Conservation (phyloP, 352 stramenopile species). For the Globisporangium polare region DNA sequence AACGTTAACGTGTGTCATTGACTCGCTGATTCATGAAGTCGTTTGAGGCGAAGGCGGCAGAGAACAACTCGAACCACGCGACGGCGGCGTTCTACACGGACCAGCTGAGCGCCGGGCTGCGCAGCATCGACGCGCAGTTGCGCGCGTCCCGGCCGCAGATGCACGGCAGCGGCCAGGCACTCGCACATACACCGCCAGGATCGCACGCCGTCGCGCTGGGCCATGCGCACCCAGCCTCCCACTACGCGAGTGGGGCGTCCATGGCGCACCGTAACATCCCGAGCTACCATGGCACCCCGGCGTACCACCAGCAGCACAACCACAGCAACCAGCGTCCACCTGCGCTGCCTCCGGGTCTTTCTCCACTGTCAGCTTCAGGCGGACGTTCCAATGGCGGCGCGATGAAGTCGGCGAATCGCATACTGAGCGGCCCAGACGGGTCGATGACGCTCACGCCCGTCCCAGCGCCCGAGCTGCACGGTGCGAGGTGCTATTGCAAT, state of each 20-base stretch:
- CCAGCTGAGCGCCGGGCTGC: conserved; percentile 36
- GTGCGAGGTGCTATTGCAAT: conserved; percentile 63
- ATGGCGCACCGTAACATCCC: conserved; percentile 12
- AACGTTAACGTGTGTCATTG: neutral
- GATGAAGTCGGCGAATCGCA: conserved; percentile 1
- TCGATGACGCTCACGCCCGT: conserved; percentile 19
- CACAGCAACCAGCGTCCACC: conserved; percentile 2
- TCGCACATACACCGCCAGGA: neutral
- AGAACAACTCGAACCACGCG: conserved; percentile 36
- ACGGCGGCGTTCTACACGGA: conserved; percentile 58
- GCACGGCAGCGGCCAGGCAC: conserved; percentile 1
- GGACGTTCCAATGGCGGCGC: neutral
- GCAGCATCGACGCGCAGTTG: conserved; percentile 49
- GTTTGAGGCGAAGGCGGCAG: conserved; percentile 46
- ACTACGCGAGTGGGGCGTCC: neutral
- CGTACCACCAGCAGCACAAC: conserved; percentile 6
- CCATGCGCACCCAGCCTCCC: neutral
- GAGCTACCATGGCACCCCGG: conserved; percentile 2
- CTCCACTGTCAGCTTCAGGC: neutral
- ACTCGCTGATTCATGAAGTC: conserved; percentile 18
- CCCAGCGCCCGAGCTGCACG: conserved; percentile 27
- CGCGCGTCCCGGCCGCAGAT: conserved; percentile 18
- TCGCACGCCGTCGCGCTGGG: neutral
- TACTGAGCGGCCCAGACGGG: conserved; percentile 5
- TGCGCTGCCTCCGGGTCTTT: neutral